Percentiles rank a stretch among this genome's conserved stretches.
phyloP scores from a whole-genome alignment of 768 basidiomycete species.

The Trametopsis cervina region DNA sequence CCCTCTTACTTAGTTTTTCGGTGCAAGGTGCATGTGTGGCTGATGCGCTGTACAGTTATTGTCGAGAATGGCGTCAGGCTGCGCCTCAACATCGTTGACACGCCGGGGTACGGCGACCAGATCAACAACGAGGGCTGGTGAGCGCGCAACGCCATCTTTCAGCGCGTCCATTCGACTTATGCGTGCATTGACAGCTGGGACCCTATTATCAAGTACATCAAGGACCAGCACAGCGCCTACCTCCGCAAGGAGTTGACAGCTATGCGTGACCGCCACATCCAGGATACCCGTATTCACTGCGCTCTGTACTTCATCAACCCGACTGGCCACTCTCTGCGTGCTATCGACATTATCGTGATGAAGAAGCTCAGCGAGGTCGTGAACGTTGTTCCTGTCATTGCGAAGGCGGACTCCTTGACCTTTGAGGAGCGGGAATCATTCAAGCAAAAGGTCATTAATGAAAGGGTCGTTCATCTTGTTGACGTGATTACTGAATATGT shows the following conservation, averaged over 20 bases:
- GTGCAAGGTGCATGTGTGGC: neutral
- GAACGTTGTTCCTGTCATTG: conserved; percentile 99
- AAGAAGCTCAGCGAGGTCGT: conserved; percentile 98
- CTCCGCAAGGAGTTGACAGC: conserved; percentile 98
- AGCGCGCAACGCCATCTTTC: no score
- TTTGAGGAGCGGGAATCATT: conserved; percentile 88
- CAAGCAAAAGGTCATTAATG: conserved; percentile 71
- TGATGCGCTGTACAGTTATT: conserved; percentile 55
- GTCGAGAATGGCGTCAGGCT: conserved; percentile 94
- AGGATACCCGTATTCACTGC: conserved; percentile 98
- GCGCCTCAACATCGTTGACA: conserved; percentile 96
- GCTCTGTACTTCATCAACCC: conserved; percentile 98
- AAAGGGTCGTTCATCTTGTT: neutral
- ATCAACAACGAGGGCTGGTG: conserved; percentile 99
- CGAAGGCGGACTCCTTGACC: conserved; percentile 93
- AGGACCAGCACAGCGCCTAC: conserved; percentile 98
- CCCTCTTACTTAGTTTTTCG: conserved; percentile 10
- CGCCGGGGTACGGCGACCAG: conserved; percentile 97
- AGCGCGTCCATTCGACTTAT: conserved; percentile 3
- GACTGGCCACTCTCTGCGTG: conserved; percentile 93
- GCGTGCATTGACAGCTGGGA: conserved; percentile 68
- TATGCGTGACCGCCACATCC: conserved; percentile 97
- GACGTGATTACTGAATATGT: neutral
- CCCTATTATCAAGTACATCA: conserved; percentile 97
- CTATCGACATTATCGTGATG: conserved; percentile 98